phyloP scores from a whole-genome alignment of 805 yeast genomes.

The Danielia oregonensis region DNA sequence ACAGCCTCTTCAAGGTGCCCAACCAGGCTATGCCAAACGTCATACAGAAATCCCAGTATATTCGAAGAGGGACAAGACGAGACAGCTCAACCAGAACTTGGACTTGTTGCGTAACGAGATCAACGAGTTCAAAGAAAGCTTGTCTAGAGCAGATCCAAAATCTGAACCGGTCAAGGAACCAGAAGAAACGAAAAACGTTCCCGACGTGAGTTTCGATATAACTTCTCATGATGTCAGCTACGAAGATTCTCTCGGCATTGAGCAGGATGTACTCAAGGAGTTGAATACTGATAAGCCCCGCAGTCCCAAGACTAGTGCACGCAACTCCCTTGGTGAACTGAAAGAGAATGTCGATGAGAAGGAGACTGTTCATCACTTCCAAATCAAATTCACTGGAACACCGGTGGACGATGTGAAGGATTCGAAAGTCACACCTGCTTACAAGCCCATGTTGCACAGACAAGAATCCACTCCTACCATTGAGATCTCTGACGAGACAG shows the following conservation, averaged over 20 bases:
- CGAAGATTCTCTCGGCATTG: constrained; percentile 38
- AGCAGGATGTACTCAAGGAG: constrained; percentile 25
- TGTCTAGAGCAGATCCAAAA: constrained; percentile 23
- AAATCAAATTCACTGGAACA: too few species aligned
- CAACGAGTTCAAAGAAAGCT: constrained; percentile 42
- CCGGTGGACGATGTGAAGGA: too few species aligned
- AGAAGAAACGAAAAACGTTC: neutral
- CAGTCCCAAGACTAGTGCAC: neutral
- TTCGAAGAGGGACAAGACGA: constrained; percentile 23
- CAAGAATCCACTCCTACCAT: too few species aligned
- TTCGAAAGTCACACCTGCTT: too few species aligned
- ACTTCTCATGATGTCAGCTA: constrained; percentile 37
- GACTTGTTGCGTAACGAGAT: constrained; percentile 40
- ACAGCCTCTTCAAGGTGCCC: too few species aligned
- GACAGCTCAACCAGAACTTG: constrained; percentile 38
- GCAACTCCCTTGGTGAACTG: too few species aligned
- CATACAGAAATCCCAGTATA: too few species aligned
- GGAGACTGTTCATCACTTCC: too few species aligned
- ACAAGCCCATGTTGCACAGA: too few species aligned
- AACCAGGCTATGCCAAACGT: too few species aligned
- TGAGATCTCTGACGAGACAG: too few species aligned
- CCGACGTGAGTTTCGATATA: constrained; percentile 38
- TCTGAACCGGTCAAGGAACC: constrained; percentile 3
- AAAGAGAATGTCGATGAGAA: too few species aligned
- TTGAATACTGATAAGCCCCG: constrained; percentile 8